Evolutionary conservation across 768 basidiomycete species (phyloP).

Genomic region (Harrya chromipes): DNA sequence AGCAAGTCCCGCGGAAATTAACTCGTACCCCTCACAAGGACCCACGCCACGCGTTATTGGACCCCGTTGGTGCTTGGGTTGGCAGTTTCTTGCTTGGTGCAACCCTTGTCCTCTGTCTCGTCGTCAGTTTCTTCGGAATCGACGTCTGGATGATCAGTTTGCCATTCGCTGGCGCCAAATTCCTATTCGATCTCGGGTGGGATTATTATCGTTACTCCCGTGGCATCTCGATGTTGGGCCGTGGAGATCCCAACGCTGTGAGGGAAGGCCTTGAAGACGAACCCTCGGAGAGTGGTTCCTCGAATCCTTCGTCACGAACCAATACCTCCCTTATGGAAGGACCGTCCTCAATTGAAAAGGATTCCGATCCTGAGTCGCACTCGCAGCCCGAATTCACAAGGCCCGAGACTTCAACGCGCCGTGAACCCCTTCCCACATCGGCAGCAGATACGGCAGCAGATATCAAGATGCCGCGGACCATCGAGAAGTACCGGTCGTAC

Average conservation of each 20-base stretch:
- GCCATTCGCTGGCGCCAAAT: conserved; percentile 73
- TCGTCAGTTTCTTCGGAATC: conserved; percentile 69
- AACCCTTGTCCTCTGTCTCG: conserved; percentile 72
- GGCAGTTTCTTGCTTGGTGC: conserved; percentile 63
- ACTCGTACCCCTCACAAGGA: conserved; percentile 37
- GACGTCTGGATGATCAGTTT: conserved; percentile 85
- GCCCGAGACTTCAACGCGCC: not conserved
- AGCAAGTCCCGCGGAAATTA: conserved; percentile 49
- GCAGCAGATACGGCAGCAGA: not conserved
- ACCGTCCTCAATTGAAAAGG: too few species aligned
- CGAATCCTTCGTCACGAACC: not conserved
- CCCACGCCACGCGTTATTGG: conserved; percentile 62
- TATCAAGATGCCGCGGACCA: not conserved
- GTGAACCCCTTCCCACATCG: not conserved
- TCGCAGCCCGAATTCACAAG: not conserved
- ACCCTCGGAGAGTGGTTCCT: not conserved
- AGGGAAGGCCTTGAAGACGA: not conserved
- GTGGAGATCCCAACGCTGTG: not conserved
- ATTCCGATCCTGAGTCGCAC: not conserved
- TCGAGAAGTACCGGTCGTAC: not conserved
- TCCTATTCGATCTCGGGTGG: conserved; percentile 63
- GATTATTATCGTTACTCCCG: conserved; percentile 47
- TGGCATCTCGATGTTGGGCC: conserved; percentile 20
- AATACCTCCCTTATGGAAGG: too few species aligned
- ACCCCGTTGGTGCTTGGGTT: conserved; percentile 71